Conservation (phyloP, 2,329 filamentous ascomycete genomes). For the Calonectria hawksworthii region DNA sequence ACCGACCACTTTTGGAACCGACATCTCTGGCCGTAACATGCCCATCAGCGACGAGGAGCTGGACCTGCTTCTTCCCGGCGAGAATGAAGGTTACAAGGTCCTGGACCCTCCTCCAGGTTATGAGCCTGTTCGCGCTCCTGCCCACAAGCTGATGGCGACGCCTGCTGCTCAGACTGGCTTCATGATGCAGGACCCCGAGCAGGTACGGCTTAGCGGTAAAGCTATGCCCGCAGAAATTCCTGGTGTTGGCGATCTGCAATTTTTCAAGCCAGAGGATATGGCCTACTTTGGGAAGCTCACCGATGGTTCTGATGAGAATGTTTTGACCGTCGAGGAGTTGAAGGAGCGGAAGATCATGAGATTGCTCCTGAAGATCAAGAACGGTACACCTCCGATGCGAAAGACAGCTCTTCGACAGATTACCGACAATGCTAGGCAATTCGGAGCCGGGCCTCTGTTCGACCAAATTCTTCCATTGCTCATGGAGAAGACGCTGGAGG, state of each 20-base stretch:
- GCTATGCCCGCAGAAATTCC: conserved; percentile 96
- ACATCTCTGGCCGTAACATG: conserved; percentile 84
- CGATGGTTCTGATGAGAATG: conserved; percentile 92
- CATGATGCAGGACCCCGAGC: conserved; percentile 97
- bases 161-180: conserved; percentile 86
- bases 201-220: conserved; percentile 85
- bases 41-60: conserved; percentile 94
- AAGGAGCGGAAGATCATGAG: conserved; percentile 99
- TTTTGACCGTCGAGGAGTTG: conserved; percentile 91
- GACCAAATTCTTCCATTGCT: conserved; percentile 96
- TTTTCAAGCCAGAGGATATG: conserved; percentile 99
- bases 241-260: conserved; percentile 94
- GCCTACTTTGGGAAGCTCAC: conserved; percentile 98
- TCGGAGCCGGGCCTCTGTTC: conserved; percentile 93
- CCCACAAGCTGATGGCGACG: conserved; percentile 81
- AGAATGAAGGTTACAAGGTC: conserved; percentile 92
- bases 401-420: conserved; percentile 98
- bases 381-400: conserved; percentile 97
- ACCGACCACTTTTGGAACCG: conserved; percentile 81
- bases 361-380: conserved; percentile 97
- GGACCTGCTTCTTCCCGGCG: conserved; percentile 88
- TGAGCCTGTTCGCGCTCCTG: conserved; percentile 82
- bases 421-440: conserved; percentile 96
- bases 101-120: conserved; percentile 93
- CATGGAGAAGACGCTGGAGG: conserved; percentile 98